Evolutionary conservation across 352 stramenopile genomes (phyloP).

Genomic region (Pythium plurisporium): DNA sequence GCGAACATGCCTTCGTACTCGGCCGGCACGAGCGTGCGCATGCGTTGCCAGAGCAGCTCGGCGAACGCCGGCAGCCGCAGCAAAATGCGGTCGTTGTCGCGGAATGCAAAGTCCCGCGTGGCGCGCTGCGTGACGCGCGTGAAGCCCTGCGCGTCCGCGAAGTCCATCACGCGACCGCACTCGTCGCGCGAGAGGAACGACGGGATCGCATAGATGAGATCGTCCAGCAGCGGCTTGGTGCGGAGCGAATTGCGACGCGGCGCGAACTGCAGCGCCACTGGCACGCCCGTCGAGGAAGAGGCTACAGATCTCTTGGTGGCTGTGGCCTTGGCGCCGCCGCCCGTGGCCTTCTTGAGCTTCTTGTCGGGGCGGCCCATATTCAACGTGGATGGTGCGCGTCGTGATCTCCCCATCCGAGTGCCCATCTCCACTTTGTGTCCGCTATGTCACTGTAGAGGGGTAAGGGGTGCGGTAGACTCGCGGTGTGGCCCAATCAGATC

Average conservation of each 20-base stretch:
- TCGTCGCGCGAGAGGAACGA: slow-evolving; percentile 59
- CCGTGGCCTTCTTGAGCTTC: slow-evolving; percentile 13
- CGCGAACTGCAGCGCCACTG: slow-evolving; percentile 45
- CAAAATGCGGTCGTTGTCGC: slow-evolving; percentile 72
- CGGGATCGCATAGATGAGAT: slow-evolving; percentile 64
- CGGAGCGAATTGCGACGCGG: slow-evolving; percentile 30
- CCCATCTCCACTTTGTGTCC: too few species aligned
- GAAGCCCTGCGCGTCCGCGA: slow-evolving; percentile 55
- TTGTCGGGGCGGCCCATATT: slow-evolving; percentile 6
- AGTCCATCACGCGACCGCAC: slow-evolving; percentile 54
- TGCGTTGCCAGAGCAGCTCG: slow-evolving; percentile 58
- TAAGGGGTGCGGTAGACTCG: neutral
- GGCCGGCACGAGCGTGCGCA: slow-evolving; percentile 45
- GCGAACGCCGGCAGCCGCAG: slow-evolving; percentile 59
- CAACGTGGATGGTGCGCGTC: neutral
- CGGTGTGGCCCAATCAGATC: slow-evolving; percentile 15
- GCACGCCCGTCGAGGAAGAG: slow-evolving; percentile 8
- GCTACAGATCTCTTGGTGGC: neutral
- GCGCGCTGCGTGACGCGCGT: slow-evolving; percentile 66
- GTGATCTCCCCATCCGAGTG: neutral
- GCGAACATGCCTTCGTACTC: slow-evolving; percentile 64
- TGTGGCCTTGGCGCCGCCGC: neutral
- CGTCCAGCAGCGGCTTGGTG: slow-evolving; percentile 37
- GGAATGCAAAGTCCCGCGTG: slow-evolving; percentile 59
- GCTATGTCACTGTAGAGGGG: too few species aligned